These are phyloP conservation scores for Malassezia sympodialis DNA, from an alignment of 1,284 basidiomycete genomes.

Conservation along the genomic window DNA sequence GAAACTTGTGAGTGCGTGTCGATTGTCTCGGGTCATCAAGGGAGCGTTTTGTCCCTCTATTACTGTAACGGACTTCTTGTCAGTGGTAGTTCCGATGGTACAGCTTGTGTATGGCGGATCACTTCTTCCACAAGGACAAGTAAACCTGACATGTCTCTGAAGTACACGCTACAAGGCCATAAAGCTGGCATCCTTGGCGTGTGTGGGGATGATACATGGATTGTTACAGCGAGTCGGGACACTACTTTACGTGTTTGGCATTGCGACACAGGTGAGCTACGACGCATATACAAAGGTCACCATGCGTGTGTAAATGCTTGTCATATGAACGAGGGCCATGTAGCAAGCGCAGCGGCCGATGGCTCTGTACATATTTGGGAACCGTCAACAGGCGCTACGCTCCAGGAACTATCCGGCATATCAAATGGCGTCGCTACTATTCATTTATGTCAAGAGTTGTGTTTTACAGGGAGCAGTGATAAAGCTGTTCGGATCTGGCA, in stretches of 20 bases:
- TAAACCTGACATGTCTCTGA: neutral
- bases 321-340: neutral
- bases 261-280: neutral
- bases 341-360: conserved; percentile 10
- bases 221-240: conserved; percentile 16
- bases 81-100: conserved; percentile 13
- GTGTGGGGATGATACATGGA: neutral
- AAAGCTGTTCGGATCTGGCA: conserved; percentile 3
- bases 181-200: conserved; percentile 6
- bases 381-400: neutral
- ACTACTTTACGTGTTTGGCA: conserved; percentile 14
- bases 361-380: conserved; percentile 7
- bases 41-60: conserved; percentile 10
- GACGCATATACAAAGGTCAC: conserved; percentile 1
- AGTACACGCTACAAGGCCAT: conserved; percentile 2
- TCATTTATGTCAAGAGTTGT: neutral
- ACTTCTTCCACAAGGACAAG: neutral
- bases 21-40: neutral
- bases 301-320: conserved; percentile 9
- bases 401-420: neutral
- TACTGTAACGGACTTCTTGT: neutral
- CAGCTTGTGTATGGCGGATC: conserved; percentile 8
- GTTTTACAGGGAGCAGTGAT: conserved; percentile 14
- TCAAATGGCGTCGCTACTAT: conserved; percentile 7
- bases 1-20: conserved; percentile 1